Evolutionary conservation across 2,329 filamentous ascomycete species (phyloP).

Genomic region (Dactylonectria estremocensis): DNA sequence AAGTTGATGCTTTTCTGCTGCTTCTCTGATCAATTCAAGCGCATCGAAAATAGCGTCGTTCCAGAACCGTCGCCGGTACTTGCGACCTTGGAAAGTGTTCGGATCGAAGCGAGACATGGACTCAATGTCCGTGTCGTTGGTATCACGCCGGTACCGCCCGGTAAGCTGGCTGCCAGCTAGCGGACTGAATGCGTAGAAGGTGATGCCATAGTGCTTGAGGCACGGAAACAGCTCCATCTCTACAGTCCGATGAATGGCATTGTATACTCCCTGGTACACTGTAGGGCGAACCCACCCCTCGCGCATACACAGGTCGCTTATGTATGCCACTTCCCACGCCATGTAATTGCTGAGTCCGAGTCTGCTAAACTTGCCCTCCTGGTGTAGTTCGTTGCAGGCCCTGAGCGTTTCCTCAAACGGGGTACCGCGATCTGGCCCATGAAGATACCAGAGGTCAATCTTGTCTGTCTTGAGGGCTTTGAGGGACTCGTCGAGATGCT

Average conservation of each 20-base stretch:
- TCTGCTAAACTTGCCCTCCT: constrained; percentile 81
- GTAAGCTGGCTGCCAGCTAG: constrained; percentile 79
- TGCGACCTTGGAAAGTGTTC: constrained; percentile 4
- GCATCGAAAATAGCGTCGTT: constrained; percentile 71
- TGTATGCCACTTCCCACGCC: constrained; percentile 83
- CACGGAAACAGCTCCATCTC: constrained; percentile 77
- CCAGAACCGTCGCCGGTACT: constrained; percentile 67
- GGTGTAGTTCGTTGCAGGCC: constrained; percentile 78
- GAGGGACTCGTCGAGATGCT: constrained; percentile 21
- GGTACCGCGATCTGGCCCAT: constrained; percentile 71
- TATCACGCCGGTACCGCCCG: constrained; percentile 64
- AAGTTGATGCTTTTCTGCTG: constrained; percentile 74
- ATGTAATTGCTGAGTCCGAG: constrained; percentile 82
- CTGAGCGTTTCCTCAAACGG: constrained; percentile 81
- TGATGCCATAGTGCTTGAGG: constrained; percentile 77
- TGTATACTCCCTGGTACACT: constrained; percentile 83
- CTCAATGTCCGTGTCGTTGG: constrained; percentile 45
- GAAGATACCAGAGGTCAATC: constrained; percentile 45
- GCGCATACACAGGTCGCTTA: constrained; percentile 77
- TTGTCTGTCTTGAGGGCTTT: constrained; percentile 32
- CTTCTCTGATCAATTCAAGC: constrained; percentile 73
- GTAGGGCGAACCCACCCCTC: constrained; percentile 79
- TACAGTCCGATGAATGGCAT: constrained; percentile 63
- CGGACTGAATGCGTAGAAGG: constrained; percentile 81
- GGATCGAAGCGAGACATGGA: constrained; percentile 44